Evolutionary conservation across 2,329 filamentous ascomycete species (phyloP).

Genomic region (Calonectria multiphialidica): DNA sequence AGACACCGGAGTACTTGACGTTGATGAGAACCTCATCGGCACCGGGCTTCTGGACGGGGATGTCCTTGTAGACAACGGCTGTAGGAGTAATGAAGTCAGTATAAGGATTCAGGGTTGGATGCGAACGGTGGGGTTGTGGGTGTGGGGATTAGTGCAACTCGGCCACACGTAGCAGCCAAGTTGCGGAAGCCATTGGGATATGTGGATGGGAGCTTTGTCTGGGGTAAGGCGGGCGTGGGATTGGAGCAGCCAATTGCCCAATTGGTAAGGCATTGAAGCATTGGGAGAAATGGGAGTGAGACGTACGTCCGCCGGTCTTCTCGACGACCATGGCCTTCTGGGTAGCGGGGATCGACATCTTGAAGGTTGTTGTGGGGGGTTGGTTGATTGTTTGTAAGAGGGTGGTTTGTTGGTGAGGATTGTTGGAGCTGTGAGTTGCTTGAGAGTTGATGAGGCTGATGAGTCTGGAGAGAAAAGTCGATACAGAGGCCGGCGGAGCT

Average conservation of each 20-base stretch:
- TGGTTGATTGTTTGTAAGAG: slow-evolving; percentile 39
- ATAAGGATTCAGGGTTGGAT: slow-evolving; percentile 18
- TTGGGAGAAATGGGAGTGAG: background rate
- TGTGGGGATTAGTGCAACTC: slow-evolving; percentile 30
- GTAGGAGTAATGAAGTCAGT: slow-evolving; percentile 29
- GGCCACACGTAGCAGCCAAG: slow-evolving; percentile 11
- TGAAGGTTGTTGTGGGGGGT: slow-evolving; percentile 43
- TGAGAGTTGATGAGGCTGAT: slow-evolving; percentile 42
- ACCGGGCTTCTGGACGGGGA: slow-evolving; percentile 83
- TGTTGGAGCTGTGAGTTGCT: slow-evolving; percentile 34
- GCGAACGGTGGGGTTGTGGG: slow-evolving; percentile 31
- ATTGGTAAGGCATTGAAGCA: slow-evolving; percentile 13
- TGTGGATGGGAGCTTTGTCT: slow-evolving; percentile 1
- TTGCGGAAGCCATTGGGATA: slow-evolving; percentile 22
- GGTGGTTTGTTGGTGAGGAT: slow-evolving; percentile 34
- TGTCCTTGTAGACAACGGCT: slow-evolving; percentile 81
- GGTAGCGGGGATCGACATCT: slow-evolving; percentile 74
- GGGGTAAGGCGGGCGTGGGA: background rate
- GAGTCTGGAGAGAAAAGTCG: slow-evolving; percentile 40
- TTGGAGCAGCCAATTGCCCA: slow-evolving; percentile 5
- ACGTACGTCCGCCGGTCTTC: slow-evolving; percentile 78
- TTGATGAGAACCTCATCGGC: slow-evolving; percentile 94
- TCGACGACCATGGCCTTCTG: slow-evolving; percentile 96
- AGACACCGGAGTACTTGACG: slow-evolving; percentile 91
- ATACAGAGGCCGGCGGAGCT: slow-evolving; percentile 36